Base-by-base conservation (phyloP, 1,284 basidiomycete genomes). In the Rhodofomes roseus region DNA sequence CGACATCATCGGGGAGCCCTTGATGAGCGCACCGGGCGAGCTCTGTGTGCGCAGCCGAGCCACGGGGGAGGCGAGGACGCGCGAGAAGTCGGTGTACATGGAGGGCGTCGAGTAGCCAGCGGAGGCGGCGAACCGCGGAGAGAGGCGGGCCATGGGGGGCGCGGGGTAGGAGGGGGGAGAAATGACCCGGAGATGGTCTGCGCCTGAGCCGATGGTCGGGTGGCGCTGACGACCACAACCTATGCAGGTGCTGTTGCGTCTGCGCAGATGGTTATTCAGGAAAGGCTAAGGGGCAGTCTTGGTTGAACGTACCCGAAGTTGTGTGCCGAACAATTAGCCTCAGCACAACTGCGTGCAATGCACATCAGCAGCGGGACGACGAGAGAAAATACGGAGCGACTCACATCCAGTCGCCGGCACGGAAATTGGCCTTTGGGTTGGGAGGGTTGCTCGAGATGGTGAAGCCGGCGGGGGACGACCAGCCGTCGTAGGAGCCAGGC, bases 331-430 rank as follows among this genome's bases (percentile, higher is more conserved):
- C 87, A 89, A 55, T 78, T 81, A 60, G 81, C 77, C 56, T 79
- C 78, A 60, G 73, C 73, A 66, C 87, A 89, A 74, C 87, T 89
- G 46, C 16, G 18, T n/a, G 67, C 40, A 59, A 55, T 25, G 18
- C 43, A 34, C 20, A 18, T 43, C 29, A 53, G 52, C n/a, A 56
- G 56, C 37, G 58, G 18, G 39, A 40, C 34, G 67, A 69, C 66
- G 31, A 18, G 18, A 31, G 12, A 36, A 8, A 20, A 6, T 14
- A 22, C 36, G 2, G 8, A 44, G 31, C 48, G 1, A 83, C 89
- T 75, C 71, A 92, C 88, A 91, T 87, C 89, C 89, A 92, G 66
- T 92, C 89, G 4, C 90, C 90, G 1, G 81, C 74, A 62, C 90
- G 77, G 72, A 91, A 92, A 65, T 76, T 84, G 2, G 82, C 82